Base-by-base conservation (phyloP, 2,329 filamentous ascomycete genomes). In the Emergomyces orientalis region DNA sequence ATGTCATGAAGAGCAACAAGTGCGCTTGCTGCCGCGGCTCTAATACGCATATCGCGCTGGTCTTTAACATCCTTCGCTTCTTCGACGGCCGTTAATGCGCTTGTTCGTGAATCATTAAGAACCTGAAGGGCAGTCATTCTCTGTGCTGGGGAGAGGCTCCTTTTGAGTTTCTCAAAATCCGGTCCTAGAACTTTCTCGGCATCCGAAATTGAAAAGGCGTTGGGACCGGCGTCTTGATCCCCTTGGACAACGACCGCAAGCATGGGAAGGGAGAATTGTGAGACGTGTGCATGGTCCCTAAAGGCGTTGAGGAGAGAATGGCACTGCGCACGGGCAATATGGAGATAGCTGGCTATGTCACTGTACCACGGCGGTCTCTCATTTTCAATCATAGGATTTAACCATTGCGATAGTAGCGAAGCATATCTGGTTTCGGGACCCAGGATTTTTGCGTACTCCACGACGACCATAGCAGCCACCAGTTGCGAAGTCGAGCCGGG, bases 241-340 rank as follows among this genome's bases (percentile, higher is more conserved):
- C 94, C 94, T 76, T 99, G 94, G 9, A 97, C 93, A 22, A 99
- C 86, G 2, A 96, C 90, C 27, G 94, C 91, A 56, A 97, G 83
- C 5, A 82, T 82, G 0, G 95, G 93, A 49, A 97, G 79, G 71
- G 88, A 89, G 65, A 83, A 81, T 58, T 86, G 83, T 27, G 89
- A 83, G 1, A 96, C 87, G 72, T 94, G 92, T 45, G 90, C 91
- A 70, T 91, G 87, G 68, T 97, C 93, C 69, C 91, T 86, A 82
- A 99, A 99, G 60, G 94, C 85, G 72, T 93, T 91, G 64, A 97
- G 80, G 30, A 99, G 80, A 65, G 94, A 91, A 69, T 93, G 88
- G 69, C 93, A 97, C 73, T 97, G 93, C 1, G 92, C 90, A 65
- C 94, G 86, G 19, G 91, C 90, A 59, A 96, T 87, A 72, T 96